Percentiles rank a stretch among this genome's conserved stretches.
Conservation (phyloP, 805 yeast species). For the Wickerhamomyces xylosicus region DNA sequence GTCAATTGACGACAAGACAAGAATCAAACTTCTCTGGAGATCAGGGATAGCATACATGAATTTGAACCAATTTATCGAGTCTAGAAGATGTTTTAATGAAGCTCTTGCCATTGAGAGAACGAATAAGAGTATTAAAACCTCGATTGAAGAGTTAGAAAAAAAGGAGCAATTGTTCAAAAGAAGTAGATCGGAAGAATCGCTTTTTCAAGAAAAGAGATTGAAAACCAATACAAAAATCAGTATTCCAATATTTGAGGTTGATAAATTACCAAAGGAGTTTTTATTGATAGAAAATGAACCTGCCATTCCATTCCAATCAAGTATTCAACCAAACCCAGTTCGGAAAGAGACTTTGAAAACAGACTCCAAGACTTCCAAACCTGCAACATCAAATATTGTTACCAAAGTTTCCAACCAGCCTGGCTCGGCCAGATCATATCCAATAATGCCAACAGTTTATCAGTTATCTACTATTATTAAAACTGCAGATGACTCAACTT, state of each 20-base stretch:
- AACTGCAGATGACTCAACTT: constrained; percentile 21
- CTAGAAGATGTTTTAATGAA: constrained; percentile 21
- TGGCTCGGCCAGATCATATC: constrained; percentile 19
- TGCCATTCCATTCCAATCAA: too few relatives aligned
- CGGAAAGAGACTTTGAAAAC: too few relatives aligned
- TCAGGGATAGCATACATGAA: constrained; percentile 31
- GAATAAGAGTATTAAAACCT: constrained; percentile 26
- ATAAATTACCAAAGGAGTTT: constrained; percentile 30
- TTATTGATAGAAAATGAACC: background rate
- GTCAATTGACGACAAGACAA: constrained; percentile 22
- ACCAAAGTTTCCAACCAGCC: too few relatives aligned
- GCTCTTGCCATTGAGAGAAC: constrained; percentile 32
- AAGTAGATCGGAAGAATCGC: constrained; percentile 37
- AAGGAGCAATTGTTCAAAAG: constrained; percentile 22
- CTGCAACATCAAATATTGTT: background rate
- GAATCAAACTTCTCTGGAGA: constrained; percentile 42
- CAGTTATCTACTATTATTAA: constrained; percentile 34
- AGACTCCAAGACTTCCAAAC: too few relatives aligned
- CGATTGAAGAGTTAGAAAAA: constrained; percentile 23
- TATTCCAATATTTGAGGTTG: constrained; percentile 32
- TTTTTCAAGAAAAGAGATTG: constrained; percentile 24
- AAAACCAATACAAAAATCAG: constrained; percentile 4
- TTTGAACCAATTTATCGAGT: constrained; percentile 16
- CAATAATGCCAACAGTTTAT: constrained; percentile 38
- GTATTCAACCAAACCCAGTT: too few relatives aligned